Base-by-base conservation (phyloP, 2,329 filamentous ascomycete genomes). In the Onygenales sp. region DNA sequence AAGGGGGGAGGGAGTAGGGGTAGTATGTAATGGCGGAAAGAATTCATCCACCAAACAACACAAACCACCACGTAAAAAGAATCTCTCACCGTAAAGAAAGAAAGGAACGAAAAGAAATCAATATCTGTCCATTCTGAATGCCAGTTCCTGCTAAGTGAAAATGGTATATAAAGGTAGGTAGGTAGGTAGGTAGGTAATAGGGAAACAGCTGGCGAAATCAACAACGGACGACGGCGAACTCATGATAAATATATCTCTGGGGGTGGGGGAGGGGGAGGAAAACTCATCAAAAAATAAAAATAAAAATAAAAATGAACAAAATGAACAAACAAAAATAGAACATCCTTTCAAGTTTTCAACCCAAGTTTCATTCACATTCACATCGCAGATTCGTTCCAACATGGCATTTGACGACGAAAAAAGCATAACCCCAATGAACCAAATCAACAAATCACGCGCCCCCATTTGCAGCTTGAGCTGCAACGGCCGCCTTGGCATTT, bases 401-500 rank as follows among this genome's bases (percentile, higher is more conserved):
- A 27, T 27, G 21, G 21, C 21, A 27, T 1, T 5, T 5, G 21
- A 27, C 21, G 21, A 4, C 1, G 21, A 27, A 27, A 27, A 27
- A 27, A 27, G 3, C 1, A 27, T 3, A 27, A 27, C 21, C 21
- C 21, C 21, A 1, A 27, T 27, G 1, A 27, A 27, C 21, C 21
- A 27, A 27, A 27, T 27, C 21, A 27, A 13, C 13, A 47, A 21
- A 40, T 49, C 36, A 49, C 17, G 54, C 32, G 17, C 56, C 54
- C 10, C 57, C 56, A 33, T 59, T 59, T 11, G 43, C 32, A 27
- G 53, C 44, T n/a, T 57, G 58, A 51, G 66, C 64, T 10, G 67
- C 65, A 31, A 64, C 64, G 17, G 68, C 67, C 32, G 70, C 68
- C 53, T 68, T 68, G 34, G 67, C 67, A 11, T 50, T 49, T 42